Percentiles rank a stretch among this genome's conserved stretches.
Conservation (phyloP, 1,139 yeast genomes). For the Pichia sp. region DNA sequence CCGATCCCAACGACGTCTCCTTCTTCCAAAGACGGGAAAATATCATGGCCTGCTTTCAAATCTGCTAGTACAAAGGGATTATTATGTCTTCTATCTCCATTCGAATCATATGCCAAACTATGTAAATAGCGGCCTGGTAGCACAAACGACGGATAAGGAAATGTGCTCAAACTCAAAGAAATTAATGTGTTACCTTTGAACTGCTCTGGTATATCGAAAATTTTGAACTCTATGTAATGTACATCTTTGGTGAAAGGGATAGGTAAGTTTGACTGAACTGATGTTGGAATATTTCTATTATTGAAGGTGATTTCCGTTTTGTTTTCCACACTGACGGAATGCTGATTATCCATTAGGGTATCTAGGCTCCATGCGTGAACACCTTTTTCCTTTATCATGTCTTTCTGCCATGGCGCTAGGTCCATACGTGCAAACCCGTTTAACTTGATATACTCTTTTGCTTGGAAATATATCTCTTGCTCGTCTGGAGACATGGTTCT, state of each 20-base stretch:
- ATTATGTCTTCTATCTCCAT: conserved; percentile 47
- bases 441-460: conserved; percentile 51
- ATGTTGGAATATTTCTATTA: conserved; percentile 64
- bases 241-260: conserved; percentile 77
- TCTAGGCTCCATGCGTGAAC: conserved; percentile 89
- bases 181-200: conserved; percentile 18
- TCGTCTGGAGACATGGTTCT: conserved; percentile 63
- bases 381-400: conserved; percentile 84
- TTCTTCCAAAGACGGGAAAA: conserved; percentile 43
- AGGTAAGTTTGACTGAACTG: conserved; percentile 81
- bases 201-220: conserved; percentile 57
- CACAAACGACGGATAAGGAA: conserved; percentile 58
- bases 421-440: conserved; percentile 49
- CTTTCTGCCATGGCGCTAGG: conserved; percentile 46
- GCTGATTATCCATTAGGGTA: conserved; percentile 60
- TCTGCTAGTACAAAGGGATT: conserved; percentile 39
- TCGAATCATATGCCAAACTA: conserved; percentile 48
- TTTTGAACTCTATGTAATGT: conserved; percentile 83
- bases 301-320: conserved; percentile 75
- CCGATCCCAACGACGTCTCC: conserved; percentile 72
- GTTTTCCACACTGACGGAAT: conserved; percentile 46
- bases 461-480: conserved; percentile 74
- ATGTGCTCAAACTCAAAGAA: conserved; percentile 43
- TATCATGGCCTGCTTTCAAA: conserved; percentile 6
- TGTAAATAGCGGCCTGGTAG: conserved; percentile 53